Conservation (phyloP, 2,329 filamentous ascomycete genomes). For the Hymenoscyphus fraxineus region DNA sequence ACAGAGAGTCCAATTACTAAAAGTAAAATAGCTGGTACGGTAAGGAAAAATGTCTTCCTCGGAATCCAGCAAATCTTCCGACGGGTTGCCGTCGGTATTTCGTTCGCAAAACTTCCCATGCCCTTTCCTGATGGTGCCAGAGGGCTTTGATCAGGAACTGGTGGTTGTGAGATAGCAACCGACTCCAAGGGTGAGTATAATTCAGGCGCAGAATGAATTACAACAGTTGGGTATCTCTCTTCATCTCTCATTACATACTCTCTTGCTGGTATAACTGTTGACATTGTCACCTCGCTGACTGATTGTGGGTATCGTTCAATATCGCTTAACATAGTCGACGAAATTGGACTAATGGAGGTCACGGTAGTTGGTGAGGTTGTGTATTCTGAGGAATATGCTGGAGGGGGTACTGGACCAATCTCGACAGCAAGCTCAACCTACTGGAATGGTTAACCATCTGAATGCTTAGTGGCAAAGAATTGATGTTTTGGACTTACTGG, state of each 20-base stretch:
- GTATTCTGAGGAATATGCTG: neutral
- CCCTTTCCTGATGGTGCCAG: neutral
- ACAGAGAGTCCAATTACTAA: slow-evolving; percentile 11
- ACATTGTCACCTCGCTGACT: neutral
- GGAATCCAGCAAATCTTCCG: slow-evolving; percentile 5
- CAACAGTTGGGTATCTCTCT: slow-evolving; percentile 13
- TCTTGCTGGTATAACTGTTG: neutral
- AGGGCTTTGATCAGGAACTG: neutral
- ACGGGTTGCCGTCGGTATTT: neutral
- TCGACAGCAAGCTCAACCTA: neutral
- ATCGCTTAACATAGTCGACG: neutral
- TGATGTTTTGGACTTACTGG: neutral
- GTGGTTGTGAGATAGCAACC: neutral
- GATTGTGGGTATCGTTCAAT: neutral
- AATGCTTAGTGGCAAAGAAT: neutral
- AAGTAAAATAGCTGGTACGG: neutral
- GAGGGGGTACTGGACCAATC: neutral
- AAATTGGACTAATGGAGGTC: neutral
- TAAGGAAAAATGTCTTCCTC: neutral
- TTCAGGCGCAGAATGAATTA: slow-evolving; percentile 1
- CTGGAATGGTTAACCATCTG: neutral
- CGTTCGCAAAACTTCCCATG: neutral
- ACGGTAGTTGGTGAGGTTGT: neutral
- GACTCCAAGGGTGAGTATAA: neutral
- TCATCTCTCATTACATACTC: slow-evolving; percentile 15